Evolutionary conservation across 2,329 filamentous ascomycete species (phyloP).

Genomic region (Metarhizium sp.): DNA sequence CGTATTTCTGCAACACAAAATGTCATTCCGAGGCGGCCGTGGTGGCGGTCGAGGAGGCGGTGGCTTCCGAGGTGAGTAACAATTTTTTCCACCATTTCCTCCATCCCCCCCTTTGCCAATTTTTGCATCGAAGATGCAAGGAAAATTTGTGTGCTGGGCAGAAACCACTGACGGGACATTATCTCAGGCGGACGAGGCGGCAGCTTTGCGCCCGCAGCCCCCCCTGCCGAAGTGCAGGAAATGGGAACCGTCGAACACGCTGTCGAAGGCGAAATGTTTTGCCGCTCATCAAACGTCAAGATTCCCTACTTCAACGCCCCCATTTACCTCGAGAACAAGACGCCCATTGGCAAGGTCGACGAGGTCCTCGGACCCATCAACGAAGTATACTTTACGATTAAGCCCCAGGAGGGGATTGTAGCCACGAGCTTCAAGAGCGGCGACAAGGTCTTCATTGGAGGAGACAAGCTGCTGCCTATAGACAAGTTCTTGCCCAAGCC

Average conservation of each 20-base stretch:
- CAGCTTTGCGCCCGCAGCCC: constrained; percentile 9
- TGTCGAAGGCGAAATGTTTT: constrained; percentile 96
- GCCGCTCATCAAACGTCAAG: constrained; percentile 89
- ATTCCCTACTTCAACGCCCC: constrained; percentile 98
- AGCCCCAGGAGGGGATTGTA: constrained; percentile 93
- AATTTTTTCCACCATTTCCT: neutral
- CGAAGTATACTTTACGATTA: constrained; percentile 97
- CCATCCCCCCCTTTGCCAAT: neutral
- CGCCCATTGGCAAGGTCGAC: constrained; percentile 89
- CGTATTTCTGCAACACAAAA: constrained; percentile 1
- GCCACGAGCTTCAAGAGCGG: constrained; percentile 89
- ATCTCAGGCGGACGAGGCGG: constrained; percentile 12
- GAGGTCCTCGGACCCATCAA: constrained; percentile 96
- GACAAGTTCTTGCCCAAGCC: constrained; percentile 97
- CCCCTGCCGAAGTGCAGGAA: constrained; percentile 37
- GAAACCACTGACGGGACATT: neutral
- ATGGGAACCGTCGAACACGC: constrained; percentile 93
- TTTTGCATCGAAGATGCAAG: neutral
- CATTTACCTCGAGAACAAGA: constrained; percentile 99
- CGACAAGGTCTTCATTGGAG: constrained; percentile 94
- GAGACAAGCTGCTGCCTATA: constrained; percentile 87
- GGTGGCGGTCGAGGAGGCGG: constrained; percentile 11
- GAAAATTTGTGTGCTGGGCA: neutral
- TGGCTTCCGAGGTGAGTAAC: constrained; percentile 10
- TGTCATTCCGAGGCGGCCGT: constrained; percentile 14